These are phyloP conservation scores for Biscogniauxia marginata DNA, from an alignment of 2,329 filamentous ascomycete genomes.

Conservation along the genomic window DNA sequence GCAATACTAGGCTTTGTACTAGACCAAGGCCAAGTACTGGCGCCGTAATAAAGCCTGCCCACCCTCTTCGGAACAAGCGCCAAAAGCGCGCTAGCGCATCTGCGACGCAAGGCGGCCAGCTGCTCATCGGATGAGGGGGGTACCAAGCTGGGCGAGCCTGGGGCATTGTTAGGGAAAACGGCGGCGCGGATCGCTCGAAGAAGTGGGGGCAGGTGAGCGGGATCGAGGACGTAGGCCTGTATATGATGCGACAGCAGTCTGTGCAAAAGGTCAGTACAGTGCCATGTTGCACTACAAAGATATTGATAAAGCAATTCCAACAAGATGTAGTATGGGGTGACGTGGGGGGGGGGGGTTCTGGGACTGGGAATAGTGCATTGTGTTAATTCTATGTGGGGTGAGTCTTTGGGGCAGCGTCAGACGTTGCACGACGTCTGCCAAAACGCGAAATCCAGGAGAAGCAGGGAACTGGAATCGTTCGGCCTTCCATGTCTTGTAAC, in stretches of 20 bases:
- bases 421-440: constrained; percentile 15
- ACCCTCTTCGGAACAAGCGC: constrained; percentile 46
- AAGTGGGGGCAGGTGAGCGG: constrained; percentile 62
- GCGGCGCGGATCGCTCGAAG: constrained; percentile 71
- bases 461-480: constrained; percentile 15
- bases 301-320: constrained; percentile 25
- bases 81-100: constrained; percentile 62
- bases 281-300: constrained; percentile 18
- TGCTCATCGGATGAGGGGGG: constrained; percentile 61
- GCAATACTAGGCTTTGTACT: constrained; percentile 24
- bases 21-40: constrained; percentile 35
- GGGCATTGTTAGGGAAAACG: constrained; percentile 83
- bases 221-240: constrained; percentile 57
- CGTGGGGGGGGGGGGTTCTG: constrained; percentile 24
- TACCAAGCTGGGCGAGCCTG: constrained; percentile 60
- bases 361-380: constrained; percentile 16
- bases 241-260: constrained; percentile 61
- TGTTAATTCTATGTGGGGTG: constrained; percentile 11
- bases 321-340: constrained; percentile 19
- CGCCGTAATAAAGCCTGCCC: constrained; percentile 49
- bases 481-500: constrained; percentile 12
- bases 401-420: constrained; percentile 13
- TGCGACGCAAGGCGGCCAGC: constrained; percentile 60
- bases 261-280: constrained; percentile 31
- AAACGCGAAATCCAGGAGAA: constrained; percentile 11